Percentiles rank a stretch among this genome's conserved stretches.
Conservation (phyloP, 768 basidiomycete species). For the Mycena epipterygia region DNA sequence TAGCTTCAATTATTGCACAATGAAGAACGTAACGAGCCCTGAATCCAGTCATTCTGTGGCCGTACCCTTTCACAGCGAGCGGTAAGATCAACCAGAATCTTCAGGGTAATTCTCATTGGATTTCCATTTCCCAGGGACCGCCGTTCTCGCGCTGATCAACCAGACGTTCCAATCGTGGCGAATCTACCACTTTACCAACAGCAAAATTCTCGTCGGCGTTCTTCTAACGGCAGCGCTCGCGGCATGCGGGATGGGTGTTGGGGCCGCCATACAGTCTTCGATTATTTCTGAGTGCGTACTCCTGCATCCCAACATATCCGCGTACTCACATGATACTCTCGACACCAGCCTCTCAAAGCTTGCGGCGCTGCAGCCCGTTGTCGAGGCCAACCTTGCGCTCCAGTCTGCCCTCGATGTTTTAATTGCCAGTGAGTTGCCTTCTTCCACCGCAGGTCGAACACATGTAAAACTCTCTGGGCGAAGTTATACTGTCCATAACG, state of each 20-base stretch:
- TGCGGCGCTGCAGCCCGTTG: slow-evolving; percentile 18
- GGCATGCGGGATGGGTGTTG: background rate
- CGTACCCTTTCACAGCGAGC: slow-evolving; percentile 4
- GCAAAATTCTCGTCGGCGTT: background rate
- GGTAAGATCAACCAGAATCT: background rate
- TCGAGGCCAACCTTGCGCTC: slow-evolving; percentile 7
- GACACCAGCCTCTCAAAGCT: background rate
- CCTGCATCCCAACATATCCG: too few species aligned
- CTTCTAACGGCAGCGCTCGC: background rate
- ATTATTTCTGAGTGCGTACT: background rate
- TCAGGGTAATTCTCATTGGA: background rate
- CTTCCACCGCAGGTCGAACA: background rate
- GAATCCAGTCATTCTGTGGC: slow-evolving; percentile 6
- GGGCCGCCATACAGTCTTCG: slow-evolving; percentile 6
- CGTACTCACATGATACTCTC: too few species aligned
- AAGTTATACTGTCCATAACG: background rate
- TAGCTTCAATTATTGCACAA: too few species aligned
- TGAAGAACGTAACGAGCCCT: background rate
- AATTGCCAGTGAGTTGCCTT: slow-evolving; percentile 5
- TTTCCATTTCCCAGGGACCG: background rate
- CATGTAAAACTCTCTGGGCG: background rate
- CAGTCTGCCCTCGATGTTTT: slow-evolving; percentile 12
- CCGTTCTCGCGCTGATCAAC: slow-evolving; percentile 14
- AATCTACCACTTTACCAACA: slow-evolving; percentile 9
- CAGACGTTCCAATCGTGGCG: slow-evolving; percentile 17